Percentiles rank a stretch among this genome's conserved stretches.
phyloP scores from a whole-genome alignment of 116 monocot species.

The Dioscorea cayenensis region DNA sequence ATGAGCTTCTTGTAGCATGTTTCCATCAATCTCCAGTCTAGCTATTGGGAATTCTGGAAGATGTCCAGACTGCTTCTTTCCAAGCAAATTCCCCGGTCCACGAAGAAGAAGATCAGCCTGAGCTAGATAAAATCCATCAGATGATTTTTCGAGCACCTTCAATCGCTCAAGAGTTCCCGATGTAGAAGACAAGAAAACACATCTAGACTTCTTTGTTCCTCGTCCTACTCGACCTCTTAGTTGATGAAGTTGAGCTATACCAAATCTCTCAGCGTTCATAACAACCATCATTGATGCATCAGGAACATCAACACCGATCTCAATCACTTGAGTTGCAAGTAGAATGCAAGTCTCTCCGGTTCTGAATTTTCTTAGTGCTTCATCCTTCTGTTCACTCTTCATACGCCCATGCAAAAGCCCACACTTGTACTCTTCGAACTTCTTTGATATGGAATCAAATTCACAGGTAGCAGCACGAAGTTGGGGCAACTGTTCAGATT shows the following conservation, averaged over 20 bases:
- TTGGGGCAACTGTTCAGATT: constrained; percentile 84
- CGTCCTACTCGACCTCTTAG: constrained; percentile 91
- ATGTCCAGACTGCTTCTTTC: constrained; percentile 95
- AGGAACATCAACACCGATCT: constrained; percentile 94
- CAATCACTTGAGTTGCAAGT: constrained; percentile 87
- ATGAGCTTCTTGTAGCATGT: constrained; percentile 88
- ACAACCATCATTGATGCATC: constrained; percentile 99
- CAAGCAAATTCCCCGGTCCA: constrained; percentile 92
- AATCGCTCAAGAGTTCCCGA: constrained; percentile 43
- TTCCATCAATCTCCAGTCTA: constrained; percentile 86
- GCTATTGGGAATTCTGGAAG: constrained; percentile 96
- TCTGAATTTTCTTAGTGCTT: constrained; percentile 56
- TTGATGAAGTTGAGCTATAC: constrained; percentile 94
- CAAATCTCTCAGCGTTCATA: constrained; percentile 97
- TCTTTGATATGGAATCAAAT: constrained; percentile 41
- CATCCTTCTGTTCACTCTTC: constrained; percentile 78
- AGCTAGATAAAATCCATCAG: constrained; percentile 83
- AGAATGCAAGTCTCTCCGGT: constrained; percentile 66
- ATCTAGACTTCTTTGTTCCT: constrained; percentile 70
- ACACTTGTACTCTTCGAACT: constrained; percentile 66
- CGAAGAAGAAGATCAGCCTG: constrained; percentile 79
- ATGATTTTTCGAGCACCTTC: constrained; percentile 77
- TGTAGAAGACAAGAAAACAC: constrained; percentile 74
- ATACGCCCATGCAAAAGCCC: constrained; percentile 87
- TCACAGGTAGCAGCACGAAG: constrained; percentile 70